Evolutionary conservation across 305 asterid genomes (phyloP), one percentile per base, ranked within the genome.

Genomic region (Fraxinus velutina): DNA sequence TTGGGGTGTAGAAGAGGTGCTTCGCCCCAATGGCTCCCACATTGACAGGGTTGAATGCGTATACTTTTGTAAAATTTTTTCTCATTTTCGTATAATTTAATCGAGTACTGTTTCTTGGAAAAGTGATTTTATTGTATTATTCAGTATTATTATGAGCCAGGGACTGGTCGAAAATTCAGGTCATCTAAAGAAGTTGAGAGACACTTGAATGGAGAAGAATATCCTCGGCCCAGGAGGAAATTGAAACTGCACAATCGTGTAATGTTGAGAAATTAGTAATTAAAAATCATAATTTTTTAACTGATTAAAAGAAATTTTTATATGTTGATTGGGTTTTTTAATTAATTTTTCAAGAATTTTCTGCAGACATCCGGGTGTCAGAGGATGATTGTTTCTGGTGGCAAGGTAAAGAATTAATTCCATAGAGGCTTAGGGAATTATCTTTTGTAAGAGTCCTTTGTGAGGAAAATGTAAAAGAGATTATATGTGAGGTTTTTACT

Each of bases 131-230:
- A 37, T 64, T 79, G 73, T 83, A 66, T 19, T 80, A 75, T 89
- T 90, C 91, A 94, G 97, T 94, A 92, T 82, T 94, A 89, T 81
- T 86, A 73, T 81, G 98, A 94, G 84, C 92, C 96, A 2, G 92
- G 85, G 60, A 93, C 95, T 3, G 95, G 97, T 2, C 85, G 50
- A 68, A 91, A 89, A 85, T 94, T 90, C 86, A 91, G 96, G 80
- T 94, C 98, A 12, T 72, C 86, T 3, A 86, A 24, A 39, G 93
- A 88, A 68, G 90, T 93, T 32, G 76, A 86, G 75, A 85, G 90
- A 52, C 80, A 92, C 84, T 68, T 94, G 44, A 90, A 82, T 27
- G 92, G 92, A 37, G 89, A 84, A 82, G 81, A 75, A 5, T n/a
- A n/a, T 52, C 37, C 75, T 15, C 78, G 27, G 70, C 44, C 86